phyloP scores from a whole-genome alignment of 768 basidiomycete genomes.

The Peribolospora kevripleyi region DNA sequence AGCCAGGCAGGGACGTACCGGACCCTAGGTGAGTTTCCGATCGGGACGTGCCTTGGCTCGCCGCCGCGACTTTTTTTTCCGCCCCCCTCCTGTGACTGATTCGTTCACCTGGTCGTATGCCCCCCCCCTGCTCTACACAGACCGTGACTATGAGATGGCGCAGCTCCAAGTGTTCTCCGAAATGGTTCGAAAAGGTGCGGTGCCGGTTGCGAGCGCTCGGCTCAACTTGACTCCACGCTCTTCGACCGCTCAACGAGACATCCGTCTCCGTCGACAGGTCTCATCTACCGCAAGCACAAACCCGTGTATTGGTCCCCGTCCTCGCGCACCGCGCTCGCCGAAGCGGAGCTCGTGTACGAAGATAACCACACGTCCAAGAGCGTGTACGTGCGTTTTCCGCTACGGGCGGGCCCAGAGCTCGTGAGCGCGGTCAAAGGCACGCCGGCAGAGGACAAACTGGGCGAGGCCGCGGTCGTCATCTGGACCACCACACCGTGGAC shows the following conservation, averaged over 20 bases:
- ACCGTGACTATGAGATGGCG: conserved; percentile 63
- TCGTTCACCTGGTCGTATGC: too few relatives aligned
- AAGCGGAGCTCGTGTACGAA: conserved; percentile 75
- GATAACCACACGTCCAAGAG: conserved; percentile 73
- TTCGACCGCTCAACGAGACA: neutral
- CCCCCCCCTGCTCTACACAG: conserved; percentile 23
- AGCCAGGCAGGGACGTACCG: conserved; percentile 39
- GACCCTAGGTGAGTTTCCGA: conserved; percentile 40
- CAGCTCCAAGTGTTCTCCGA: conserved; percentile 61
- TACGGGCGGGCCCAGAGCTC: conserved; percentile 19
- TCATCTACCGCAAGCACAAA: conserved; percentile 63
- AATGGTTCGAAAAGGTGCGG: conserved; percentile 61
- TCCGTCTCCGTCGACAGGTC: conserved; percentile 25
- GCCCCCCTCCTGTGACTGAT: too few relatives aligned
- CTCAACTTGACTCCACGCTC: neutral
- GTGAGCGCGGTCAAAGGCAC: neutral
- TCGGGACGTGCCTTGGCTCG: too few relatives aligned
- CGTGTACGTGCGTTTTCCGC: conserved; percentile 54
- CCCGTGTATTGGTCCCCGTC: conserved; percentile 92
- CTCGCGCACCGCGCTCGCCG: conserved; percentile 75
- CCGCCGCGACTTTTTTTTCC: too few relatives aligned
- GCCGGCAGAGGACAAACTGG: neutral
- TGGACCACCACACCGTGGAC: conserved; percentile 99
- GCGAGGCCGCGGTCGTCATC: conserved; percentile 36
- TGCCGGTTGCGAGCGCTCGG: neutral